Evolutionary conservation across 2,329 filamentous ascomycete species (phyloP), one percentile per base, ranked within the genome.

Genomic region (Calonectria pseudoreteaudii): DNA sequence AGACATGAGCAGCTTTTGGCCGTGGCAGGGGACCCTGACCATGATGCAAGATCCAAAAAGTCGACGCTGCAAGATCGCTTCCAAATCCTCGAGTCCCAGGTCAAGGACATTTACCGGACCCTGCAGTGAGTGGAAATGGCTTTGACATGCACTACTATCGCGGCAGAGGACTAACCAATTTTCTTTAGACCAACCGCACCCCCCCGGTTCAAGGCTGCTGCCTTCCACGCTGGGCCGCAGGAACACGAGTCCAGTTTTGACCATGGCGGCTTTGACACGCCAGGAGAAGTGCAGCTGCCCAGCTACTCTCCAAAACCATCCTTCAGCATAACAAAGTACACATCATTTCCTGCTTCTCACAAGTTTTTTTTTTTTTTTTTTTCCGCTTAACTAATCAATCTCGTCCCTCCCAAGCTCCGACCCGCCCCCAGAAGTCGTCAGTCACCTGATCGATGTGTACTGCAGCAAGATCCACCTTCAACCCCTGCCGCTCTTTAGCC

Each of bases 381-480:
- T 44, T 44, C 41, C 41, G 4, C 18, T 18, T 38, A 2, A 10
- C 31, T 60, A 60, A 60, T 16, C 9, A 11, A 2, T 23, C 18
- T n/a, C n/a, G n/a, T n/a, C 52, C 23, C 14, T 10, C 56, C 7
- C 31, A 34, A 62, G 56, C 34, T 36, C 56, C 3, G n/a, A 62
- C 13, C 56, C 56, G 14, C 56, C 56, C 26, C 36, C 36, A 3
- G 56, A 62, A 41, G 56, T 62, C 34, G 6, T 62, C 56, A 41
- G 56, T 62, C 56, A 62, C 56, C 56, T 62, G 56, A 62, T 62
- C 56, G 56, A 62, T 20, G 36, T 62, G 6, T 62, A 62, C 56
- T 62, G 56, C 56, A 41, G 34, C 7, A 62, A 62, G 56, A 62
- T 62, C 56, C 56, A 62, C 56, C 56, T 62, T 36, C 56, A 62